Conservation (phyloP, 2,329 filamentous ascomycete species). For the Penicillium sp. region DNA sequence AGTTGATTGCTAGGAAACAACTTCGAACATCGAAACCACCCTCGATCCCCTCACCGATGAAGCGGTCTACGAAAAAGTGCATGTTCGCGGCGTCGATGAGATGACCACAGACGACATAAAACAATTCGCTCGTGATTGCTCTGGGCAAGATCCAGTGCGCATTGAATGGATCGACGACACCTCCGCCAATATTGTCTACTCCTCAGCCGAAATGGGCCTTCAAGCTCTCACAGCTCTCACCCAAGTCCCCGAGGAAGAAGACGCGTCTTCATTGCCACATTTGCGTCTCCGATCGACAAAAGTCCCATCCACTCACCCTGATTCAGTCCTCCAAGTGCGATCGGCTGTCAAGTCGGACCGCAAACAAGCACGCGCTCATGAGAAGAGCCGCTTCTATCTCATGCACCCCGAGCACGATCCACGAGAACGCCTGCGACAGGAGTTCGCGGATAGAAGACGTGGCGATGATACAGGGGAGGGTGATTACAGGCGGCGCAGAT, state of each 20-base stretch:
- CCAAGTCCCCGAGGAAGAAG: conserved; percentile 37
- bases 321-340: conserved; percentile 68
- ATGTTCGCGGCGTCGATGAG: conserved; percentile 78
- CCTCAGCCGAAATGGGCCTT: conserved; percentile 52
- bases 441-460: conserved; percentile 48
- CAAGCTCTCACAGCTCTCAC: conserved; percentile 55
- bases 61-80: conserved; percentile 62
- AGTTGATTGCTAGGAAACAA: conserved; percentile 24
- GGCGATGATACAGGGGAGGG: conserved; percentile 40
- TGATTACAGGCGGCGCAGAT: conserved; percentile 53
- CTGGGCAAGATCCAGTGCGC: conserved; percentile 55
- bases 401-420: conserved; percentile 87
- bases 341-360: conserved; percentile 72
- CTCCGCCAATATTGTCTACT: conserved; percentile 82
- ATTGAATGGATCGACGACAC: conserved; percentile 96
- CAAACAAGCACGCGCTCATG: conserved; percentile 75
- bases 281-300: conserved; percentile 70
- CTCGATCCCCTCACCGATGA: conserved; percentile 35
- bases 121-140: conserved; percentile 70
- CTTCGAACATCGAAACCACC: conserved; percentile 21
- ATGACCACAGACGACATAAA: conserved; percentile 79
- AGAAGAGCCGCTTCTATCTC: conserved; percentile 86
- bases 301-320: conserved; percentile 64
- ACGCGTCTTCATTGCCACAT: conserved; percentile 51
- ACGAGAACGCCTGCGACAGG: conserved; percentile 64